Evolutionary conservation across 495 filamentous ascomycete species (phyloP), one percentile per base, ranked within the genome.

Genomic region (Chlorociboria aeruginascens): DNA sequence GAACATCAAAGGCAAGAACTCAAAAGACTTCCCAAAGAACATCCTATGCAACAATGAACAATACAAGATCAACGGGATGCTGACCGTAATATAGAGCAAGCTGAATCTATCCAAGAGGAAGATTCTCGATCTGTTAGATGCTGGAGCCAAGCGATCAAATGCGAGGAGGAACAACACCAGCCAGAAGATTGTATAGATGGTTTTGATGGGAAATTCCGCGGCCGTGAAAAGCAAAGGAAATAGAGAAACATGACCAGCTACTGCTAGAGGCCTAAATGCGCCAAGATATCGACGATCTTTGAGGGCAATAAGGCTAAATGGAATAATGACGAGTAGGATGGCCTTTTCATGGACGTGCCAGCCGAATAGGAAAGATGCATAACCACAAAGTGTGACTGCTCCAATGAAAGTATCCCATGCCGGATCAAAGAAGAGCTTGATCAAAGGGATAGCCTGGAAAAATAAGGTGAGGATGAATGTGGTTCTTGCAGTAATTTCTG

Each of bases 321-420:
- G 92, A 47, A 97, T 85, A 56, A 98, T 86, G 56, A 97, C 83
- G 42, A 96, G 73, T 11, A 98, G 79, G 30, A 98, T 85, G 7
- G 92, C 92, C 59, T 98, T 98, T 57, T 98, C 92, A 56, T 98
- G 92, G 14, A 98, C 92, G 59, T 98, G 92, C 92, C 92, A 98
- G 43, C 92, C 90, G 50, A 97, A 96, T 16, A 98, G 74, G 68
- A 98, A 98, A 0, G 92, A 95, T 0, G 89, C 86, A 55, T 94
- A 98, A 43, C 85, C 92, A 57, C 90, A 96, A n/a, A 96, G 79
- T 1, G 89, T 96, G 12, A 96, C 71, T 4, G 86, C 85, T 8
- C 86, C 87, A 43, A 96, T 69, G 62, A 98, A 97, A 28, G 72
- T 84, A 28, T 93, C 82, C 79, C 83, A 93, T 12, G 79, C 85